Base-by-base conservation (phyloP, 176 grass and related monocot genomes). In the Oryza officinalis region DNA sequence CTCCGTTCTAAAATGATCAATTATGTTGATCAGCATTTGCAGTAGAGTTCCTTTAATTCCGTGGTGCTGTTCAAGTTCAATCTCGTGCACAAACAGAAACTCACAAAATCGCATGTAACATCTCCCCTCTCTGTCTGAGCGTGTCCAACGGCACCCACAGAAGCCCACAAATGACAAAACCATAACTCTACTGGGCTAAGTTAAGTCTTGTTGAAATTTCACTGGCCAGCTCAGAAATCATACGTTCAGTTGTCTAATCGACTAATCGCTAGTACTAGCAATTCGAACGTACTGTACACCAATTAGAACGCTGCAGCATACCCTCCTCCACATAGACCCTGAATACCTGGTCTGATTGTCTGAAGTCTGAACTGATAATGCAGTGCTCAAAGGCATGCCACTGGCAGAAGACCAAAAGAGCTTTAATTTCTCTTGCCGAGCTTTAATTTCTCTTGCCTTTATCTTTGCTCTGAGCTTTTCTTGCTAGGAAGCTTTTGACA, bases 361-460 rank as follows among this genome's bases (percentile, higher is more conserved):
- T 57, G 52, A 9, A 9, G 25, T 35, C 4, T 46, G 33, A 57
- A 65, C 27, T 11, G 32, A 54, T 81, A 54, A 72, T 71, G 67
- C 27, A 61, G 79, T 32, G 65, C 63, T 72, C 31, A 77, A 81
- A 66, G 83, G 2, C 6, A 74, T 27, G 63, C 4, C 13, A 72
- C 71, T 70, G 71, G 30, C 15, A 76, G 23, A 26, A 77, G 68
- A 79, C 60, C 14, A 61, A 69, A 90, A 86, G 79, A 63, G 63
- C 84, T 86, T 90, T 90, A 72, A 8, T 75, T 75, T n/a, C 78
- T 63, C 37, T n/a, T n/a, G n/a, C n/a, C n/a, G 79, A 63, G 63
- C 84, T 86, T 90, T 90, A 72, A 8, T 75, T n/a, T n/a, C 78
- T 63, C n/a, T 27, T 67, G 40, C 59, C 84, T 90, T 87, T 90